Conservation (phyloP, 2,329 filamentous ascomycete genomes). For the Aspergillus luchuensis region DNA sequence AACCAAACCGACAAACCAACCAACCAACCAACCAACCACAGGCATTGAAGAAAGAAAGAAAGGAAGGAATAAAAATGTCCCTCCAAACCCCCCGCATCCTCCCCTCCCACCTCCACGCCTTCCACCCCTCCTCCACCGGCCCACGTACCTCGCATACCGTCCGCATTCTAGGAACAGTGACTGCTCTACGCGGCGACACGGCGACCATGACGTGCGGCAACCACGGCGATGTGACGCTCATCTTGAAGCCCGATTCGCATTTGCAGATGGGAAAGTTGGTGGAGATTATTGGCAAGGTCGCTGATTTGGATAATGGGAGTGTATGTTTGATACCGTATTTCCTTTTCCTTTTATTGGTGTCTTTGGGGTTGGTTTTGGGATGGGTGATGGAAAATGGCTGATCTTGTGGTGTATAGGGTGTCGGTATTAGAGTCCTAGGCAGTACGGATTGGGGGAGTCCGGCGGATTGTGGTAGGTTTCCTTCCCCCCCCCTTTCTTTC, state of each 20-base stretch:
- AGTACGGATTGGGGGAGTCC: conserved; percentile 48
- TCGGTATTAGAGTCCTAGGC: conserved; percentile 45
- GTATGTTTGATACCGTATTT: conserved; percentile 24
- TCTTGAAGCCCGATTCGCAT: conserved; percentile 64
- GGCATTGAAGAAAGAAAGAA: not conserved
- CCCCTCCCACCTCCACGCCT: conserved; percentile 74
- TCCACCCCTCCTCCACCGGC: conserved; percentile 55
- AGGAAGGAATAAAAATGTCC: conserved; percentile 55
- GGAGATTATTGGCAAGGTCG: conserved; percentile 51
- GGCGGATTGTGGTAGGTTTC: conserved; percentile 40
- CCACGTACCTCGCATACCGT: conserved; percentile 63
- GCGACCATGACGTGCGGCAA: conserved; percentile 74
- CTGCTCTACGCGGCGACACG: conserved; percentile 75
- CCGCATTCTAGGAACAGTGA: conserved; percentile 82
- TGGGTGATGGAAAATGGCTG: conserved; percentile 7
- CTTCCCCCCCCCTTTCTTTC: not conserved
- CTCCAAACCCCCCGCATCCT: conserved; percentile 81
- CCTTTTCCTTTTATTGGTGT: no score
- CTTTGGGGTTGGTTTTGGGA: not conserved
- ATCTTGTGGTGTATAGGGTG: conserved; percentile 27
- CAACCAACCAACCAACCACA: not conserved
- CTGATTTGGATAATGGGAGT: conserved; percentile 44
- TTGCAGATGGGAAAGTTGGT: conserved; percentile 48
- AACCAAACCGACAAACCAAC: not conserved
- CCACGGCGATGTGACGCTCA: conserved; percentile 70